A percentile compares a stretch with the other conserved stretches of the same genome.
Conservation (phyloP, 164 flowering plant genomes). For the Liquidambar formosana region DNA sequence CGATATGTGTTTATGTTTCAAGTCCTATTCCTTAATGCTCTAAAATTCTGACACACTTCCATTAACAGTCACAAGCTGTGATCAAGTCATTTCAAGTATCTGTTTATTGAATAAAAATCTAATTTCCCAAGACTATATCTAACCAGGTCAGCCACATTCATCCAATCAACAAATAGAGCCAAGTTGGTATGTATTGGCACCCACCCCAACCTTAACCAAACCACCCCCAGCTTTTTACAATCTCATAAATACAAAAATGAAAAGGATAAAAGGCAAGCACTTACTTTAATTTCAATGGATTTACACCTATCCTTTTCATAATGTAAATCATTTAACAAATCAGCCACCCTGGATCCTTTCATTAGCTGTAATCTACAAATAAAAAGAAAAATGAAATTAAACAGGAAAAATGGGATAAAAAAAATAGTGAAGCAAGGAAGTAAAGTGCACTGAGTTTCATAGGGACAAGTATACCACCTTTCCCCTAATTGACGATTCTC, state of each 20-base stretch:
- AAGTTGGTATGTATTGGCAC: no score
- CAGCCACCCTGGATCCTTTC: constrained; percentile 26
- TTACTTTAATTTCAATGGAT: constrained; percentile 50
- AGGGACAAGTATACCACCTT: constrained; percentile 25
- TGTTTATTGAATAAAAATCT: no score
- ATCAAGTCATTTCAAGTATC: no score
- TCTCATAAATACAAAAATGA: not conserved
- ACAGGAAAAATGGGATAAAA: not conserved
- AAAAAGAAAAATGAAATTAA: not conserved
- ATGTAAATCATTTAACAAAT: constrained; percentile 33
- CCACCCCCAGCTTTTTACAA: no score
- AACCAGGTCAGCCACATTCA: no score
- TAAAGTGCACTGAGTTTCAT: not conserved
- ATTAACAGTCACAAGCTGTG: no score
- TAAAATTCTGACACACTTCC: no score
- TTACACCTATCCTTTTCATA: constrained; percentile 42
- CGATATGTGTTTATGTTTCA: not conserved
- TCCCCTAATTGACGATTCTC: constrained; percentile 37
- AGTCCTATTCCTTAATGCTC: not conserved
- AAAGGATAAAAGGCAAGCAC: not conserved
- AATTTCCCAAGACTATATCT: no score
- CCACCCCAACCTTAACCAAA: no score
- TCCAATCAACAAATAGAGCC: no score
- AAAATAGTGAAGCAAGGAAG: not conserved
- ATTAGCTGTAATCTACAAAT: constrained; percentile 33